Percentiles rank a stretch among this genome's conserved stretches.
These are phyloP conservation scores for Fusarium nelsonii DNA, from an alignment of 2,329 filamentous ascomycete genomes.

Conservation along the genomic window DNA sequence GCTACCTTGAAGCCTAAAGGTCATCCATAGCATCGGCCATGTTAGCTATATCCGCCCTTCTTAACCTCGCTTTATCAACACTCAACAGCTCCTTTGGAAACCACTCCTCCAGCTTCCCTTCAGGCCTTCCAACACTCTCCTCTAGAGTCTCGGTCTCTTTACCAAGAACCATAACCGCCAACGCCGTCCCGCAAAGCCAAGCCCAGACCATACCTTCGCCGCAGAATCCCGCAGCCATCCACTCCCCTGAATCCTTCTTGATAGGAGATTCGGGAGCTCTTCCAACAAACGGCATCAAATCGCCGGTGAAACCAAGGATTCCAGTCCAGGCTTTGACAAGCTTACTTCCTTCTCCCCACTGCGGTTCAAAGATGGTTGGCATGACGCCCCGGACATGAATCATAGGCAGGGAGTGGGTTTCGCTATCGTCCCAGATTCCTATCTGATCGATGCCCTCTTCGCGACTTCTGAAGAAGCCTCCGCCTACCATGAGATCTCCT, in stretches of 20 bases:
- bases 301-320: conserved; percentile 61
- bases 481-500: conserved; percentile 67
- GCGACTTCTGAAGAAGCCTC: conserved; percentile 61
- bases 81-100: conserved; percentile 55
- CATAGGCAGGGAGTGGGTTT: conserved; percentile 54
- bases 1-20: not conserved
- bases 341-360: conserved; percentile 51
- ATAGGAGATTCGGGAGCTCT: conserved; percentile 52
- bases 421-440: conserved; percentile 61
- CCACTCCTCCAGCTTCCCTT: conserved; percentile 55
- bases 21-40: conserved; percentile 42
- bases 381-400: conserved; percentile 59
- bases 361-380: conserved; percentile 56
- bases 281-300: conserved; percentile 64
- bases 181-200: conserved; percentile 63
- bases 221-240: conserved; percentile 64
- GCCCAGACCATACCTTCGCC: conserved; percentile 67
- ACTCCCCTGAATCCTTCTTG: conserved; percentile 55
- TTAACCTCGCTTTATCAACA: conserved; percentile 52
- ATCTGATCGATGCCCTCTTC: conserved; percentile 60
- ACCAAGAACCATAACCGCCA: conserved; percentile 61
- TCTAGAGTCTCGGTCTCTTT: conserved; percentile 51
- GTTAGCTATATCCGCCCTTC: conserved; percentile 54
- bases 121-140: conserved; percentile 52
- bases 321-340: conserved; percentile 63